Conservation (phyloP, 352 stramenopile genomes). For the Aphanomyces cochlioides region DNA sequence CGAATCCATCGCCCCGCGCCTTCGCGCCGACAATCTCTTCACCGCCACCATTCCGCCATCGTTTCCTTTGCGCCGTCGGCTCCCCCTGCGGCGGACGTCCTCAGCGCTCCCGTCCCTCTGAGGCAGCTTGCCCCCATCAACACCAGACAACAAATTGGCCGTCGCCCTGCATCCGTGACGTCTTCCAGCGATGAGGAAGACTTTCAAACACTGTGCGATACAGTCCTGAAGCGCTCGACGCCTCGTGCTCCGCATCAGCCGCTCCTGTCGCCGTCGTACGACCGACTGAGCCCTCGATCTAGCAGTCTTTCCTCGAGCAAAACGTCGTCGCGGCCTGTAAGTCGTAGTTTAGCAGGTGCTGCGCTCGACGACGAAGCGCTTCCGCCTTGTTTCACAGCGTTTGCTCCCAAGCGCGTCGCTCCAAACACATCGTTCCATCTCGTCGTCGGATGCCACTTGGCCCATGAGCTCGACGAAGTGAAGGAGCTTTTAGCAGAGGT, state of each 20-base stretch:
- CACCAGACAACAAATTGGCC: neutral
- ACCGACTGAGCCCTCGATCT: neutral
- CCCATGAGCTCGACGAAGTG: neutral
- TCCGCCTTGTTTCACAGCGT: constrained; percentile 22
- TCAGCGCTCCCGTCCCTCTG: neutral
- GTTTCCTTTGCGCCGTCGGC: neutral
- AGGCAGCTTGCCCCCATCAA: neutral
- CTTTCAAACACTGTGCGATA: constrained; percentile 26
- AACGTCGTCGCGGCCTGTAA: neutral
- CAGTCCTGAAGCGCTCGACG: constrained; percentile 1
- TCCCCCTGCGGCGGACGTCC: neutral
- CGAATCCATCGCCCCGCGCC: neutral
- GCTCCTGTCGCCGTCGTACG: constrained; percentile 12
- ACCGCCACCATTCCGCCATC: neutral
- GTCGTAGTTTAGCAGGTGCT: neutral
- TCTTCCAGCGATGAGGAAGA: constrained; percentile 28
- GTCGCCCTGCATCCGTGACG: neutral
- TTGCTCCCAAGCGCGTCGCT: neutral
- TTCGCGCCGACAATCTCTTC: neutral
- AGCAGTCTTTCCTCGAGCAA: too few relatives aligned
- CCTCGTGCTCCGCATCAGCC: neutral
- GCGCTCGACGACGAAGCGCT: constrained; percentile 7
- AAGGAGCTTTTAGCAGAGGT: neutral
- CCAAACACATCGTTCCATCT: constrained; percentile 12
- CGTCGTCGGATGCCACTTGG: constrained; percentile 6